Conservation (phyloP, 2,329 filamentous ascomycete genomes). For the Eutypa lata region DNA sequence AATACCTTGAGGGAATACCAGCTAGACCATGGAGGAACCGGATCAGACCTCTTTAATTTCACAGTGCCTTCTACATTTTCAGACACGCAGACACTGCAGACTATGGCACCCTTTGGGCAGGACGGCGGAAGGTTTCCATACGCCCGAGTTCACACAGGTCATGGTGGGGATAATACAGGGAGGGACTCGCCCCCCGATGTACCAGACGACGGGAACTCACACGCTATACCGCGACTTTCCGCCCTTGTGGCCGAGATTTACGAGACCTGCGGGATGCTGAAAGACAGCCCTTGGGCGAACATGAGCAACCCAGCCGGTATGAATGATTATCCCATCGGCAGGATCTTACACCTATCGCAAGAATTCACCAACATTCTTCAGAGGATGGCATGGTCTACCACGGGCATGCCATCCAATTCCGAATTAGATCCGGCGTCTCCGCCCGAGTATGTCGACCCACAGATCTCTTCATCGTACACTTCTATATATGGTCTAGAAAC, state of each 20-base stretch:
- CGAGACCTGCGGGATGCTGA: not conserved
- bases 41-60: not conserved
- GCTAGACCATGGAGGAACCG: not conserved
- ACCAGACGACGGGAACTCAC: not conserved
- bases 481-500: not conserved
- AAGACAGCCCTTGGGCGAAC: not conserved
- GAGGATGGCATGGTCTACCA: not conserved
- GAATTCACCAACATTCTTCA: not conserved
- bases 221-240: not conserved
- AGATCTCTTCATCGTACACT: not conserved
- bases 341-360: not conserved
- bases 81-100: not conserved
- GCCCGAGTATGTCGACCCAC: not conserved
- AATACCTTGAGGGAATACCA: not conserved
- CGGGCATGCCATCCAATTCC: not conserved
- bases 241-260: not conserved
- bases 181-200: not conserved
- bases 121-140: not conserved
- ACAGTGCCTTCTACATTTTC: not conserved
- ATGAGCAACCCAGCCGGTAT: not conserved
- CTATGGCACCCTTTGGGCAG: not conserved
- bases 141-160: not conserved
- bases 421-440: not conserved
- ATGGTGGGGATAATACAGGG: not conserved
- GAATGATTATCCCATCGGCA: not conserved